Base-by-base conservation (phyloP, 768 basidiomycete genomes). In the Mycena vitilis region DNA sequence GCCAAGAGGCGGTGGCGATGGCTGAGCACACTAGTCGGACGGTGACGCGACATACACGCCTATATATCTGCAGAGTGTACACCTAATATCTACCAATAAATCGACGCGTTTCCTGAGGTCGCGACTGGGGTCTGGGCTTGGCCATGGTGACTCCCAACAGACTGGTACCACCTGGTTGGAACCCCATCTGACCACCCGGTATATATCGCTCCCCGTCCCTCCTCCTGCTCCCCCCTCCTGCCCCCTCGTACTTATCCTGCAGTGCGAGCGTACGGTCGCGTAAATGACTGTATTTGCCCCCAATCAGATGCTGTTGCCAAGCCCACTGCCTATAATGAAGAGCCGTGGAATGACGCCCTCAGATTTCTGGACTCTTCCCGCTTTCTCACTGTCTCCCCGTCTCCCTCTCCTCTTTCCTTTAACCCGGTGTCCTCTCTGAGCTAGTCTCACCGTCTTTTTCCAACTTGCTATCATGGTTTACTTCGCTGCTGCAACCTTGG, bases 1-100 rank as follows among this genome's bases (percentile, higher is more conserved):
- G 67, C 68, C 57, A 72, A 53, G 56, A 55, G 62, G 40, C 66
- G 71, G 13, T 72, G 71, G 71, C 63, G 71, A n/a, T 72, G 71
- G 71, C 42, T 71, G 42, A 54, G 65, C 49, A 48, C 42, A 20
- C 54, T 69, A 18, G 47, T 55, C 36, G 15, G 53, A 40, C 63
- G 68, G 23, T 61, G 60, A 52, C 5, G 22, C 47, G 5, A 20
- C 9, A 40, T n/a, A 45, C 36, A 42, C 54, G 47, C 18, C 38
- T 61, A 18, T 58, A 38, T 65, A 23, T 37, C 42, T 22, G 9
- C 38, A 18, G 42, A 30, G 30, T 52, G 56, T 65, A 53, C 51
- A 58, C 49, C 56, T 59, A 59, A 65, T 44, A 59, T 65, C 18
- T 59, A 52, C 34, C 5, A 40, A 40, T 40, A 2, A 40, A 40